Evolutionary conservation across 2,329 filamentous ascomycete species (phyloP).

Genomic region (Penicillium hordei): DNA sequence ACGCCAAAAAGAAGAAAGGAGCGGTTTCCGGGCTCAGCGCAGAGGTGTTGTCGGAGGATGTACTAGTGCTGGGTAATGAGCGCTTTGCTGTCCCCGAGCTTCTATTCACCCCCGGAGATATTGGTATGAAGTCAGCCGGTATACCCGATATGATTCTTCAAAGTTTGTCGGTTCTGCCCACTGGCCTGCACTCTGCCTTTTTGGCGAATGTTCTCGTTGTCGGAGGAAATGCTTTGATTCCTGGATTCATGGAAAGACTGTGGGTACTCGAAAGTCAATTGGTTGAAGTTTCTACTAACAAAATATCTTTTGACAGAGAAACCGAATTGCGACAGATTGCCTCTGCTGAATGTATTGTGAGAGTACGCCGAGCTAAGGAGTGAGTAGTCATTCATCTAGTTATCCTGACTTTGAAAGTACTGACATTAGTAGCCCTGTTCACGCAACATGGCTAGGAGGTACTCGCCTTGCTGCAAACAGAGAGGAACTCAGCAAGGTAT

Average conservation of each 20-base stretch:
- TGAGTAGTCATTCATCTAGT: constrained; percentile 31
- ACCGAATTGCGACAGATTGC: constrained; percentile 69
- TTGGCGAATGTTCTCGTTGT: constrained; percentile 86
- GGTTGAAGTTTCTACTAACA: constrained; percentile 19
- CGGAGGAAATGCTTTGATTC: constrained; percentile 77
- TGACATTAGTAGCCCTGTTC: constrained; percentile 58
- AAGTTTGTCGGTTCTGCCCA: constrained; percentile 70
- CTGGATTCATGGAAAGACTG: constrained; percentile 78
- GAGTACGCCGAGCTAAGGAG: constrained; percentile 68
- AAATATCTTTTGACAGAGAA: constrained; percentile 41
- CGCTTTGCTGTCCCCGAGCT: constrained; percentile 87
- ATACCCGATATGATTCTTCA: constrained; percentile 81
- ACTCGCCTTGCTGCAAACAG: constrained; percentile 70
- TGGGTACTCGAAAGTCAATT: constrained; percentile 35
- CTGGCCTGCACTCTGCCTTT: constrained; percentile 79
- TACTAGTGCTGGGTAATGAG: constrained; percentile 86
- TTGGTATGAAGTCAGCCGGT: constrained; percentile 80
- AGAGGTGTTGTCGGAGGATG: constrained; percentile 65
- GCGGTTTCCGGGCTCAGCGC: constrained; percentile 49
- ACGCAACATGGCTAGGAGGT: constrained; percentile 83
- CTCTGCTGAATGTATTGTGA: constrained; percentile 74
- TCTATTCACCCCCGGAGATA: constrained; percentile 80
- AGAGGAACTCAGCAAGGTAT: constrained; percentile 62
- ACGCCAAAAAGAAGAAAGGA: constrained; percentile 53
- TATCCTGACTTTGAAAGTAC: constrained; percentile 8